These are phyloP conservation scores for Paspalum notatum DNA, from an alignment of 176 grass and related monocot species.

Conservation along the genomic window DNA sequence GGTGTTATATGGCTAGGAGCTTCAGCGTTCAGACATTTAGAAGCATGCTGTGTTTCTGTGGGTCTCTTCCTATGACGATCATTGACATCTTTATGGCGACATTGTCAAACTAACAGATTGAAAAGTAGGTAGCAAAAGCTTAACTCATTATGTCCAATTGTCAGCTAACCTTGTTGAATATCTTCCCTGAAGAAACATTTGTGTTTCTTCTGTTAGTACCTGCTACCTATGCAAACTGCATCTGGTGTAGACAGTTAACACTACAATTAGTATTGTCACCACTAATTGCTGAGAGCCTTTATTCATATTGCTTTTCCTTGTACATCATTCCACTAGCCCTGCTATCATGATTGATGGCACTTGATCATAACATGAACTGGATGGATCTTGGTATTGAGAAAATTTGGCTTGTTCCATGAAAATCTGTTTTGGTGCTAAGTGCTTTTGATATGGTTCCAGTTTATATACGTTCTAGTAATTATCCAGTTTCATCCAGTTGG, in stretches of 20 bases:
- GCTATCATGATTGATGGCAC: not conserved
- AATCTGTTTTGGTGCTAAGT: not conserved
- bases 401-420: not conserved
- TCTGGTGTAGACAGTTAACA: not conserved
- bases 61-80: not conserved
- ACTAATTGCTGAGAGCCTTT: not conserved
- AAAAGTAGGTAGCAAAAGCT: not conserved
- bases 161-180: slow-evolving; percentile 6
- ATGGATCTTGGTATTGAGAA: not conserved
- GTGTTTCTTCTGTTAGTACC: not conserved
- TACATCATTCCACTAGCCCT: not conserved
- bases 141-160: not conserved
- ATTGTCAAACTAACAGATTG: not conserved
- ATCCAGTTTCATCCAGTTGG: not conserved
- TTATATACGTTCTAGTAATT: not conserved
- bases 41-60: not conserved
- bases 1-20: not conserved
- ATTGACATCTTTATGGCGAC: not conserved
- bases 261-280: too few species aligned
- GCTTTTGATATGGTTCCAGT: not conserved
- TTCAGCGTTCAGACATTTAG: too few species aligned
- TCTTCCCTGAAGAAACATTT: not conserved
- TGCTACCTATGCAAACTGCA: not conserved
- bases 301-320: not conserved
- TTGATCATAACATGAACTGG: not conserved